Conservation (phyloP, 768 basidiomycete genomes). For the Leucocoprinus birnbaumii region DNA sequence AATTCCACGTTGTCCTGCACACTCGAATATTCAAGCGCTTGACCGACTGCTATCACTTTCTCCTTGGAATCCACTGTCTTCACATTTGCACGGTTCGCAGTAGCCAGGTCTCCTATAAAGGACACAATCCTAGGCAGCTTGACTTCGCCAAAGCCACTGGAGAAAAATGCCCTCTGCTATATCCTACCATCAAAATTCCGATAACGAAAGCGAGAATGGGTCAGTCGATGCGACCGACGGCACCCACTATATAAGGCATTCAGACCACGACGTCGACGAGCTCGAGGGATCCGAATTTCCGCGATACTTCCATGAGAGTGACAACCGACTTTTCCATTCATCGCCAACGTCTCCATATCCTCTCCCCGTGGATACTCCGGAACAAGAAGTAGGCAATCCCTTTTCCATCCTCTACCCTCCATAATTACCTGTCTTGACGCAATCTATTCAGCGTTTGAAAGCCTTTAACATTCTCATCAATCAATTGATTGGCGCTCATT, state of each 20-base stretch:
- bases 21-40: constrained; percentile 10
- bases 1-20: constrained; percentile 13
- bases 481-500: constrained; percentile 51
- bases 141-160: background rate
- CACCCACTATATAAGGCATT: background rate
- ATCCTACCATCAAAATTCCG: constrained; percentile 2
- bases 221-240: background rate
- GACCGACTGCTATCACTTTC: background rate
- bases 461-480: constrained; percentile 46
- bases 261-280: constrained; percentile 26
- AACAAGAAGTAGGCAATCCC: constrained; percentile 54
- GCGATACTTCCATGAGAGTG: constrained; percentile 52
- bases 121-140: background rate
- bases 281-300: constrained; percentile 54
- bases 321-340: constrained; percentile 68
- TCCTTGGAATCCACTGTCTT: constrained; percentile 8
- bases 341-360: constrained; percentile 63
- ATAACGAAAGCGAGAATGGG: constrained; percentile 2
- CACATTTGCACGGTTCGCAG: background rate
- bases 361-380: constrained; percentile 67
- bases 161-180: constrained; percentile 3
- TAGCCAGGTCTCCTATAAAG: background rate
- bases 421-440: background rate
- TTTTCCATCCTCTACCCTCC: background rate
- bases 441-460: constrained; percentile 45